Percentiles rank a stretch among this genome's conserved stretches.
These are phyloP conservation scores for Viola pubescens DNA, from an alignment of 441 rosid species.

Conservation along the genomic window DNA sequence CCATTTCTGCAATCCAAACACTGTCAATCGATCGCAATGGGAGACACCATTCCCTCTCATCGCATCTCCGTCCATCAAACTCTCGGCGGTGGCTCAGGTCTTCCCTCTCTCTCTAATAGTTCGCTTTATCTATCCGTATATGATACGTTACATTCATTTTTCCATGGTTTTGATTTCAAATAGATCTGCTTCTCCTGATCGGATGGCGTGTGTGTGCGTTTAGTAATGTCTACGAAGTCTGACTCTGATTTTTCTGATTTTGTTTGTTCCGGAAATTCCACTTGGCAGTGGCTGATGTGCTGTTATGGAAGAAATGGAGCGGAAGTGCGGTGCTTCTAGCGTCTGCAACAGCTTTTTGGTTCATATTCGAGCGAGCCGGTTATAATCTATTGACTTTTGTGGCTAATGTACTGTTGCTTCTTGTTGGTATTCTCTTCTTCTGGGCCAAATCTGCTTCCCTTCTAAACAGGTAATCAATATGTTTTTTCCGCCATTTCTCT, in stretches of 20 bases:
- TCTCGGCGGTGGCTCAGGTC: conserved; percentile 66
- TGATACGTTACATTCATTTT: background rate
- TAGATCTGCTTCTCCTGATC: conserved; percentile 4
- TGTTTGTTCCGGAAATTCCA: background rate
- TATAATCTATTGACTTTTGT: conserved; percentile 54
- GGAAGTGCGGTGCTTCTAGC: conserved; percentile 37
- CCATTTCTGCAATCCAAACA: too few relatives aligned
- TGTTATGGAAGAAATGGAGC: conserved; percentile 58
- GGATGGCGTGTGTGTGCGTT: background rate
- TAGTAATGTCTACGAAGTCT: background rate
- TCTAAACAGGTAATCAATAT: conserved; percentile 53
- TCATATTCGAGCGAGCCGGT: conserved; percentile 62
- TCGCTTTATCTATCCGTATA: background rate
- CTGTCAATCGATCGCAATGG: conserved; percentile 33
- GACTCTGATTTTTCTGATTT: background rate
- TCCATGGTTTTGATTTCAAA: conserved; percentile 2
- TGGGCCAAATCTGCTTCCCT: conserved; percentile 97
- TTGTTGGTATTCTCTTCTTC: conserved; percentile 61
- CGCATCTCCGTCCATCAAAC: conserved; percentile 48
- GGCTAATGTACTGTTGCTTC: conserved; percentile 49
- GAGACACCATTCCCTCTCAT: conserved; percentile 36
- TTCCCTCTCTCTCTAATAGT: conserved; percentile 1
- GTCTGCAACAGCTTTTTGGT: conserved; percentile 57
- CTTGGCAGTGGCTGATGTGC: conserved; percentile 53
- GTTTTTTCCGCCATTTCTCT: background rate